Base-by-base conservation (phyloP, 345 rosid species). In the Cardamine occulta region DNA sequence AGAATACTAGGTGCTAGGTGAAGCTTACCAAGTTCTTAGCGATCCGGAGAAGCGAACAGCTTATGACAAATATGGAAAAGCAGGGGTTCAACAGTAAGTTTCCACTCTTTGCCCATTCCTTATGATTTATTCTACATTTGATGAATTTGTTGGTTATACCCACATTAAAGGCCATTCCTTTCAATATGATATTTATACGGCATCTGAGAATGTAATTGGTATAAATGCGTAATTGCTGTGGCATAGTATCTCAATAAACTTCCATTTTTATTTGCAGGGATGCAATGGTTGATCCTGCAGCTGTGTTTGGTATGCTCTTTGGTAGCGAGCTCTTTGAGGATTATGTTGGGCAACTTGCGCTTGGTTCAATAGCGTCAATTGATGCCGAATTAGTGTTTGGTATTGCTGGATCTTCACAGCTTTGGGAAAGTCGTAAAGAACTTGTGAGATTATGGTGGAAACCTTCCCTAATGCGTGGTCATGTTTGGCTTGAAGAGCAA, bases 281-380 rank as follows among this genome's bases (percentile, higher is more conserved):
- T 31, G 61, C 86, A 57, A 96, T 96, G 96, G 69, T 89, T 76
- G 99, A 96, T 57, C 95, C 99, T 80, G 72, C 97, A 48, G 84
- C 93, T 53, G 96, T 95, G 8, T 95, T 95, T 75, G 97, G 98
- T 48, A 90, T 90, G 98, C 83, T 91, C 48, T 92, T 95, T 54
- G 98, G 97, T 40, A 93, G 98, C 39, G 97, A 95, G 32, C 77
- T 48, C 64, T 95, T 95, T 79, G 99, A 95, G 76, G 99, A 95
- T 61, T 95, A 92, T 51, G 61, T 93, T 71, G 99, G 99, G 11
- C 87, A 93, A 78, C 93, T 95, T 70, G 93, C 94, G 6, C 73
- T 96, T 82, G 96, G 96, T 72, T 74, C 89, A 45, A 21, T 86
- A 72, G 79, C 91, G 11, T 51, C 88, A 26, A 37, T 84, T 34